Base-by-base conservation (phyloP, 306 rosid species). In the Rubus parviflorus region DNA sequence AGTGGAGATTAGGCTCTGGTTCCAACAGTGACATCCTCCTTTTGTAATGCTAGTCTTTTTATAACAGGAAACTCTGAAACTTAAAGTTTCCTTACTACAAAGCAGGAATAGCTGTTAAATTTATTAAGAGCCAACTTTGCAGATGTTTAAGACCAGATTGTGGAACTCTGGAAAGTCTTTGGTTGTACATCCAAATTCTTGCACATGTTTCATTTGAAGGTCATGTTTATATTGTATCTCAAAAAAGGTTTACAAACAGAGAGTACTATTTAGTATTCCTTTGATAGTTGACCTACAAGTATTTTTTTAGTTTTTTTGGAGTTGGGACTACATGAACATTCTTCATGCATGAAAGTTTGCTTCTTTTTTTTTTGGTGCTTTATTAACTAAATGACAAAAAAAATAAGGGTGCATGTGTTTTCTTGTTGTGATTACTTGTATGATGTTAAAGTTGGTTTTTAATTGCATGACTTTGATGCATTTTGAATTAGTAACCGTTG, bases 101-200 rank as follows among this genome's bases (percentile, higher is more conserved):
- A 66, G 51, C 48, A 41, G 51, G 30, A 19, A 17, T 17, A 65
- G 25, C 11, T 63, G 13, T 63, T 63, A 38, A 37, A 7, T 37
- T 63, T 40, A 40, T 40, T n/a, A 56, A 56, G 70, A 65, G 48
- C 25, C 6, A n/a, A 65, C 8, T 64, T 19, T 35, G 22, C 15
- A 41, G 35, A 17, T 16, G 22, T 9, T 66, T 66, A 38, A 49
- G 49, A 19, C 5, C 35, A 42, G 47, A 66, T 20, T 66, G 22
- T 41, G 17, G 8, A 42, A n/a, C 4, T 66, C 8, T n/a, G 64
- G 13, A 22, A 38, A 41, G 53, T 10, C 19, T 70, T 70, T 23
- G 45, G 43, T 70, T 49, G 57, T 23, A 46, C 40, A 12, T 69
- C 20, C 30, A 46, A 69, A 69, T 47, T 66, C 73, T 68, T 68